Percentiles rank a stretch among this genome's conserved stretches.
Evolutionary conservation across 805 yeast species (phyloP).

Genomic region (Yarrowia hollandica): DNA sequence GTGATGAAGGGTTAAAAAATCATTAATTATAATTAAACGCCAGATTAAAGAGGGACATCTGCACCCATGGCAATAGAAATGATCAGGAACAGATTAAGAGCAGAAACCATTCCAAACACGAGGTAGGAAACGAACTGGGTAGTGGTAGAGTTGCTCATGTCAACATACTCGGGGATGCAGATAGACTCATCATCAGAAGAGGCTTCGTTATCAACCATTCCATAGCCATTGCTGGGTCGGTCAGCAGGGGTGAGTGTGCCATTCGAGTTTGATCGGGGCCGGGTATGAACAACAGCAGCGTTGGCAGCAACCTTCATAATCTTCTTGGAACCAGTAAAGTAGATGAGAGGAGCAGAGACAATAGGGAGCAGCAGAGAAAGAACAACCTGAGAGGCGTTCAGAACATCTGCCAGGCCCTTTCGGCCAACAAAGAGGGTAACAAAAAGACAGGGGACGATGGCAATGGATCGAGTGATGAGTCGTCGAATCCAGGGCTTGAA

Average conservation of each 20-base stretch:
- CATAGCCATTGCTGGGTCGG: conserved; percentile 4
- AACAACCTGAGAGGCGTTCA: conserved; percentile 82
- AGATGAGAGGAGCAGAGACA: conserved; percentile 84
- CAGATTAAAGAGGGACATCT: conserved; percentile 50
- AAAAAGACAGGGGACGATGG: conserved; percentile 79
- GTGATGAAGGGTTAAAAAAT: no score
- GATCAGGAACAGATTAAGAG: conserved; percentile 70
- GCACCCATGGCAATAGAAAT: conserved; percentile 51
- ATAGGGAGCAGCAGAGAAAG: conserved; percentile 78
- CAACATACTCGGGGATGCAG: conserved; percentile 46
- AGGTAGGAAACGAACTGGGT: conserved; percentile 56
- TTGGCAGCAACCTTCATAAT: conserved; percentile 53
- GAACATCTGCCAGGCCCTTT: conserved; percentile 67
- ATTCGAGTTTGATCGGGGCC: conserved; percentile 20
- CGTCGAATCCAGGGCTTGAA: conserved; percentile 81
- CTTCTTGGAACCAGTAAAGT: conserved; percentile 68
- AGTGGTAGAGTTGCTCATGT: conserved; percentile 66
- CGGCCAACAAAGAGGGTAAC: conserved; percentile 75
- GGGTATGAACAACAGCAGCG: conserved; percentile 7
- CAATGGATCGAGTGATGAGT: conserved; percentile 75
- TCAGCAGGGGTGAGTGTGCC: conserved; percentile 26
- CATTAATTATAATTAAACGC: conserved; percentile 4
- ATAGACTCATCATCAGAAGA: conserved; percentile 32
- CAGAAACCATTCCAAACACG: conserved; percentile 70
- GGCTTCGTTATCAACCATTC: conserved; percentile 15